Percentiles rank a stretch among this genome's conserved stretches.
These are phyloP conservation scores for Didymella sp. DNA, from an alignment of 2,329 filamentous ascomycete genomes.

Conservation along the genomic window DNA sequence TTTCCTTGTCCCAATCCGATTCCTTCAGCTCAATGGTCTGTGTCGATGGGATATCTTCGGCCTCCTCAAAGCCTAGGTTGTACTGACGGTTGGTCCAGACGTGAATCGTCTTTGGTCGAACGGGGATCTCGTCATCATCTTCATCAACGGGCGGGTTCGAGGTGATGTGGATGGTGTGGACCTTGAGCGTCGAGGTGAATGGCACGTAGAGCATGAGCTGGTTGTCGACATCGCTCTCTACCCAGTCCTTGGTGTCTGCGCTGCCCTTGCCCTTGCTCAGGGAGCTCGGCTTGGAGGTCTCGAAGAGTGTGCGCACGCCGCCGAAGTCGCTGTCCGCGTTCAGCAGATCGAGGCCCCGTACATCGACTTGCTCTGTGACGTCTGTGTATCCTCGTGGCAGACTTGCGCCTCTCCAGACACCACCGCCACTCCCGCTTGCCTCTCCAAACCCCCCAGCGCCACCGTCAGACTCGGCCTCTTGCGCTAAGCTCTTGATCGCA, in stretches of 20 bases:
- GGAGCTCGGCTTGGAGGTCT: conserved; percentile 68
- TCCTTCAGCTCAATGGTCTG: conserved; percentile 78
- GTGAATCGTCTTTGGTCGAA: conserved; percentile 82
- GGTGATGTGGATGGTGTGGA: conserved; percentile 87
- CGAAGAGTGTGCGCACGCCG: conserved; percentile 75
- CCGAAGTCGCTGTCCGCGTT: conserved; percentile 84
- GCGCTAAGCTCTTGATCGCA: conserved; percentile 73
- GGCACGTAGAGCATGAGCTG: conserved; percentile 93
- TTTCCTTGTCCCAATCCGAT: conserved; percentile 73
- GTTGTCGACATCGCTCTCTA: conserved; percentile 96
- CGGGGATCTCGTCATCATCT: conserved; percentile 72
- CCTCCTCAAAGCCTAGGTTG: conserved; percentile 93
- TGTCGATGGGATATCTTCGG: conserved; percentile 81
- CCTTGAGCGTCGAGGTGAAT: conserved; percentile 85
- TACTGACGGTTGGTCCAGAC: conserved; percentile 88
- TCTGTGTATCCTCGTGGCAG: conserved; percentile 83
- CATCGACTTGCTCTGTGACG: conserved; percentile 81
- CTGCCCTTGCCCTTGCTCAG: conserved; percentile 58
- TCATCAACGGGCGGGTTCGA: conserved; percentile 69
- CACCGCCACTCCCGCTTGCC: conserved; percentile 54
- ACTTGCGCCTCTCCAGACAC: conserved; percentile 74
- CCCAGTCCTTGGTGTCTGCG: conserved; percentile 73
- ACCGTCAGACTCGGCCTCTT: conserved; percentile 63
- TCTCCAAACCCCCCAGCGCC: conserved; percentile 52
- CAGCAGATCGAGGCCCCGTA: conserved; percentile 81